Base-by-base conservation (phyloP, 306 rosid species). In the Herpetospermum pedunculosum region DNA sequence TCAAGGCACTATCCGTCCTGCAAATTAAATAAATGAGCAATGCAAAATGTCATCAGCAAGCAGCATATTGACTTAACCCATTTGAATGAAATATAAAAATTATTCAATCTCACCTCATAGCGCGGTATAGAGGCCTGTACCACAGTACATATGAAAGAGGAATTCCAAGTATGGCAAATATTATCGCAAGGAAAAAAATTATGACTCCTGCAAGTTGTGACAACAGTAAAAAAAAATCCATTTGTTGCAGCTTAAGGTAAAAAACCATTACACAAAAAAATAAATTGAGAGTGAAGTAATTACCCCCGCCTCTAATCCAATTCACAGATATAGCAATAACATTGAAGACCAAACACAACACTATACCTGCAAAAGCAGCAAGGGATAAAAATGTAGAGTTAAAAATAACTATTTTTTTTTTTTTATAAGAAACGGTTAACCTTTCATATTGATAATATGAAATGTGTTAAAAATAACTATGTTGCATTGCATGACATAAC, bases 1-100 rank as follows among this genome's bases (percentile, higher is more conserved):
- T 94, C 80, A 94, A 54, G 23, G 99, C 99, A 84, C 99, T 94
- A 79, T 94, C 97, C 2, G 99, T 91, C 90, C 99, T 94, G 92
- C 84, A 88, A 79, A 75, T 78, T 41, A 29, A 44, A 84, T 80
- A 72, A 53, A 53, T 50, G 38, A 19, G 26, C 15, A 74, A 26
- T 15, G 21, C 58, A 70, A 47, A 48, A 70, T 54, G 11, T 4
- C 4, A 21, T 72, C 76, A 72, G 75, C 46, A 3, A 1, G 43
- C 73, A 68, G 57, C n/a, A 64, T 18, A 32, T 16, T 14, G 28
- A 3, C 50, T 65, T 2, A 41, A 67, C 35, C 18, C 19, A 15
- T 50, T 69, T 28, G 23, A 49, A 34, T 35, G 48, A 32, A 53
- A 73, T 53, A 40, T 32, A 73, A 53, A 12, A 37, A 73, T 57